These are phyloP conservation scores for Filobasidium wieringae DNA, from an alignment of 768 basidiomycete genomes.

Conservation along the genomic window DNA sequence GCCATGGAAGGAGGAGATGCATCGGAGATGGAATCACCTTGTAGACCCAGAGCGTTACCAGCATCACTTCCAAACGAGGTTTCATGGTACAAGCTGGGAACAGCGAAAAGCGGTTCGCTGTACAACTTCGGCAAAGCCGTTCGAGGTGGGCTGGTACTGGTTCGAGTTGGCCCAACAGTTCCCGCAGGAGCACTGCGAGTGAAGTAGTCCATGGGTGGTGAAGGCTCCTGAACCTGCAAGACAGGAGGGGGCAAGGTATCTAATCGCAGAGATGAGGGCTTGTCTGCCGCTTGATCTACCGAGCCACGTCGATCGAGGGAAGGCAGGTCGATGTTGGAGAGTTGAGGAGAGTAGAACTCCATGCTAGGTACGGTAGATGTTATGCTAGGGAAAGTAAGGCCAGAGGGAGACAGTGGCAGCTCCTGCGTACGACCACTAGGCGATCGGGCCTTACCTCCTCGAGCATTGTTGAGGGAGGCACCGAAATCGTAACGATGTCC, in stretches of 20 bases:
- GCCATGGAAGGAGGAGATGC: conserved; percentile 10
- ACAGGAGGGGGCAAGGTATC: not conserved
- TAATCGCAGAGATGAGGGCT: not conserved
- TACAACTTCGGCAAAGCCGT: conserved; percentile 11
- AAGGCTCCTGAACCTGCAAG: conserved; percentile 1
- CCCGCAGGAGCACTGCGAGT: conserved; percentile 2
- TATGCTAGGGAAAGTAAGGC: conserved; percentile 15
- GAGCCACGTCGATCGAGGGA: conserved; percentile 14
- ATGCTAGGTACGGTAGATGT: conserved; percentile 4
- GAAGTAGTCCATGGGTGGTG: conserved; percentile 13
- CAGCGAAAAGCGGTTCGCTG: not conserved
- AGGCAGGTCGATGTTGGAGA: conserved; percentile 16
- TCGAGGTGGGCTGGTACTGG: not conserved
- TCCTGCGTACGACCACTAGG: conserved; percentile 14
- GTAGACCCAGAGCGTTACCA: not conserved
- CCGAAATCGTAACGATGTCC: conserved; percentile 40
- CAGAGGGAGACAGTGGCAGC: conserved; percentile 26
- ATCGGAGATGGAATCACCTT: conserved; percentile 6
- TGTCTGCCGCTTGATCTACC: not conserved
- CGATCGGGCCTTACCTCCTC: conserved; percentile 19
- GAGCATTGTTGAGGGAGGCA: conserved; percentile 31
- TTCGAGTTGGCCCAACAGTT: conserved; percentile 2
- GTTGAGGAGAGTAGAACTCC: conserved; percentile 34
- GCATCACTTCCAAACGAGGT: not conserved
- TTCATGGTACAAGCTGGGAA: not conserved